These are phyloP conservation scores for Rostrohypoxylon terebratum DNA, from an alignment of 495 filamentous ascomycete genomes.

Conservation along the genomic window DNA sequence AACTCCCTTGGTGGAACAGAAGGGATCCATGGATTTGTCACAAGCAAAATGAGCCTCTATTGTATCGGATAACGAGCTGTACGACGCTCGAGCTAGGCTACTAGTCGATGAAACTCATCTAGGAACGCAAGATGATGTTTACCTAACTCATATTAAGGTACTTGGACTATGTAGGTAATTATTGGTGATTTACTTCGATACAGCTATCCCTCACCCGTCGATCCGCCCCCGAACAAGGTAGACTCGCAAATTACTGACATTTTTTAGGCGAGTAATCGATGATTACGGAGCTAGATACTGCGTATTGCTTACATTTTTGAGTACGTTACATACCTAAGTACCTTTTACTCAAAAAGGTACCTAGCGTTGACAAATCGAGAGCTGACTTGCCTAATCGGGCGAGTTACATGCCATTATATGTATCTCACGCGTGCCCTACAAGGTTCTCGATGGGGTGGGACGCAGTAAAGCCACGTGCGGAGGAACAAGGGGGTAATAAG, in stretches of 20 bases:
- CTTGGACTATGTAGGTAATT: conserved; percentile 1
- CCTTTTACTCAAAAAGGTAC: conserved; percentile 7
- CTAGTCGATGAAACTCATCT: neutral
- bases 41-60: neutral
- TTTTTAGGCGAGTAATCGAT: conserved; percentile 31
- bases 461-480: conserved; percentile 38
- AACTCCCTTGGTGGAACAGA: neutral
- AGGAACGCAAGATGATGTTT: neutral
- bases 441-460: conserved; percentile 23
- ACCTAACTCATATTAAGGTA: neutral
- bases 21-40: neutral
- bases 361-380: conserved; percentile 30
- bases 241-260: conserved; percentile 30
- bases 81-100: neutral
- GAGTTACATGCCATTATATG: conserved; percentile 24
- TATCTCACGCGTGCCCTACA: conserved; percentile 34
- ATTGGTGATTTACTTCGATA: conserved; percentile 7
- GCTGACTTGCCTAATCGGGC: conserved; percentile 28
- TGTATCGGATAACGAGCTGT: neutral
- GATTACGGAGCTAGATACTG: conserved; percentile 31
- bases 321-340: conserved; percentile 16
- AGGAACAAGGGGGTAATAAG: conserved; percentile 21
- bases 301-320: conserved; percentile 23
- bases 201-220: conserved; percentile 8
- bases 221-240: conserved; percentile 21